Evolutionary conservation across 73 alveolate genomes (phyloP).

Genomic region (Durusdinium trenchii): DNA sequence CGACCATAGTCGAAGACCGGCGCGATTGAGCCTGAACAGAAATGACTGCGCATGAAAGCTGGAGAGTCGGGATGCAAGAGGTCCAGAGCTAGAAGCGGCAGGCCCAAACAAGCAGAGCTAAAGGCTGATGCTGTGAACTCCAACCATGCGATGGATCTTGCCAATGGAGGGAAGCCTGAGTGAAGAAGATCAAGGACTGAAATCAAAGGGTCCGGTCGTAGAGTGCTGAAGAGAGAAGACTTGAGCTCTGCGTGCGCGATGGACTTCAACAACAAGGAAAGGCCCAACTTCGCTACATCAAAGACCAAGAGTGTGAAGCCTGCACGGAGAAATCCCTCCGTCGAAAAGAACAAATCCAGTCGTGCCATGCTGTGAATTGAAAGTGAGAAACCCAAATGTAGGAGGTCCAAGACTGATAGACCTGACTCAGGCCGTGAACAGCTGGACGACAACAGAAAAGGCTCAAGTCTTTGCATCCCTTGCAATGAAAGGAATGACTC

Average conservation of each 20-base stretch:
- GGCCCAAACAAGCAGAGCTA: not conserved
- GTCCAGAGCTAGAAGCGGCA: not conserved
- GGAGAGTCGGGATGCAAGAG: not conserved
- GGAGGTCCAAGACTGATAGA: slow-evolving; percentile 18
- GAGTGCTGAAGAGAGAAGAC: not conserved
- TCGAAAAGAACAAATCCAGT: not conserved
- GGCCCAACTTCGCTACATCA: slow-evolving; percentile 14
- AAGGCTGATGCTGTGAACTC: not conserved
- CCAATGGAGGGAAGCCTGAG: not conserved
- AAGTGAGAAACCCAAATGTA: not conserved
- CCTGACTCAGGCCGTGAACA: not conserved
- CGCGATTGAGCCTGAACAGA: not conserved
- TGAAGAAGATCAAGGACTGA: slow-evolving; percentile 33
- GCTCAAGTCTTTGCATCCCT: not conserved
- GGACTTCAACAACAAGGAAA: not conserved
- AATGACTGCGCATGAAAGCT: not conserved
- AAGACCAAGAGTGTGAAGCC: not conserved
- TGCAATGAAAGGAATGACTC: not conserved
- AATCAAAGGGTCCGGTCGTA: not conserved
- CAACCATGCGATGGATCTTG: not conserved
- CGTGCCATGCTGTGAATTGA: not conserved
- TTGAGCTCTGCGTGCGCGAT: not conserved
- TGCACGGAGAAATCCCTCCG: not conserved
- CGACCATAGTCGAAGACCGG: not conserved
- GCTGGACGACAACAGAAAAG: not conserved